Base-by-base conservation (phyloP, 2,329 filamentous ascomycete genomes). In the Cladophialophora immunda region DNA sequence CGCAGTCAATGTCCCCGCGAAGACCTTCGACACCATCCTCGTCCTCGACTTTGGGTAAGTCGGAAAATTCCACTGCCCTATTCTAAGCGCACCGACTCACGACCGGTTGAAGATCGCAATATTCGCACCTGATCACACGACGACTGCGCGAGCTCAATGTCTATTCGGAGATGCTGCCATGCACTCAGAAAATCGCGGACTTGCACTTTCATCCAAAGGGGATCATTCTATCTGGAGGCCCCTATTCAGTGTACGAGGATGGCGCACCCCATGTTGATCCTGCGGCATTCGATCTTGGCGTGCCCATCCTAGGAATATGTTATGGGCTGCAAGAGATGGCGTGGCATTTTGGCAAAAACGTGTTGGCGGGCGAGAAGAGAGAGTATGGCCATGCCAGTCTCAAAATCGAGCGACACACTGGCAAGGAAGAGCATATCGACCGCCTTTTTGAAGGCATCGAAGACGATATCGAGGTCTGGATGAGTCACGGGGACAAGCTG, bases 401-500 rank as follows among this genome's bases (percentile, higher is more conserved):
- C 61, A 86, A 84, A 67, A 84, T 91, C 34, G 81, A 87, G 71
- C 81, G 80, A 72, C 84, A 88, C 71, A 78, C 78, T 68, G 85
- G 85, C 70, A 82, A 84, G 58, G 80, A 83, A 70, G 78, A 82
- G 56, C 89, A 93, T 74, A 89, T 92, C 72, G 90, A 97, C 77
- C 85, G 86, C 56, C 87, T 98, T 25, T 97, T 97, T 78, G 84
- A 87, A 30, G 92, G 89, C 17, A 76, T 97, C 11, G 90, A 89
- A 66, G 89, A 92, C 68, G 82, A 87, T 59, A 84, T 92, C 73
- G 85, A 91, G 68, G 87, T 92, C 15, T 94, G 87, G 85, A 97
- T 97, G 94, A 91, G 87, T 72, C 94, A 98, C 78, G 90, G 89
- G 66, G 93, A 97, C 81, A 97, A 97, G 84, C 86, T 98, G 11